Evolutionary conservation across 441 rosid species (phyloP).

Genomic region (Hypseocharis bilobata): DNA sequence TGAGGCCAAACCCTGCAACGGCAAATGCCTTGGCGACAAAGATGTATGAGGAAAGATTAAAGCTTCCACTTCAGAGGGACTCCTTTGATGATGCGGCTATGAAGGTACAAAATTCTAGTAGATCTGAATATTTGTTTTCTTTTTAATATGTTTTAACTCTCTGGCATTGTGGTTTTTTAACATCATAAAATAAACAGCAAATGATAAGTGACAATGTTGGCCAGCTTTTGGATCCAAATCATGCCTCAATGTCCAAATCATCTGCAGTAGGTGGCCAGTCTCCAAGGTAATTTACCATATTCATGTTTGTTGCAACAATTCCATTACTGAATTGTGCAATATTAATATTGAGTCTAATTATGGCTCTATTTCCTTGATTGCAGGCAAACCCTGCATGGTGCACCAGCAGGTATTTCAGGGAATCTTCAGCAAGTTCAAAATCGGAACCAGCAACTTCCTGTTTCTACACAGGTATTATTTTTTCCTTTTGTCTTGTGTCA

Average conservation of each 20-base stretch:
- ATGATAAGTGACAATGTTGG: slow-evolving; percentile 62
- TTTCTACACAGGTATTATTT: slow-evolving; percentile 44
- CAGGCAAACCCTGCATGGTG: slow-evolving; percentile 80
- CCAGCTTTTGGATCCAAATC: slow-evolving; percentile 72
- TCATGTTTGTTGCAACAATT: background rate
- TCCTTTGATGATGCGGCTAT: slow-evolving; percentile 59
- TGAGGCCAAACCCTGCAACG: slow-evolving; percentile 63
- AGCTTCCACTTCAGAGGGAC: slow-evolving; percentile 67
- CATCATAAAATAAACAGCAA: slow-evolving; percentile 33
- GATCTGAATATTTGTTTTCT: background rate
- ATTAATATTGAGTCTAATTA: background rate
- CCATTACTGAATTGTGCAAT: background rate
- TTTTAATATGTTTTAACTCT: slow-evolving; percentile 1
- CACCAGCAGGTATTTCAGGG: slow-evolving; percentile 55
- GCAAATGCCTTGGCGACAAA: slow-evolving; percentile 68
- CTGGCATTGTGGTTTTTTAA: slow-evolving; percentile 15
- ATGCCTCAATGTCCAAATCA: slow-evolving; percentile 65
- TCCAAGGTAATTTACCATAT: slow-evolving; percentile 55
- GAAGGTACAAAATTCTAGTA: slow-evolving; percentile 40
- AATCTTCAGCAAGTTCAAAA: slow-evolving; percentile 55
- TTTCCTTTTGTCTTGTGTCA: slow-evolving; percentile 11
- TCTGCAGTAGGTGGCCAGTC: slow-evolving; percentile 62
- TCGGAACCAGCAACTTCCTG: slow-evolving; percentile 62
- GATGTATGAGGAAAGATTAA: slow-evolving; percentile 72
- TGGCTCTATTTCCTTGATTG: slow-evolving; percentile 14